Evolutionary conservation across 1,284 basidiomycete genomes (phyloP).

Genomic region (Cutaneotrichosporon dermatis): DNA sequence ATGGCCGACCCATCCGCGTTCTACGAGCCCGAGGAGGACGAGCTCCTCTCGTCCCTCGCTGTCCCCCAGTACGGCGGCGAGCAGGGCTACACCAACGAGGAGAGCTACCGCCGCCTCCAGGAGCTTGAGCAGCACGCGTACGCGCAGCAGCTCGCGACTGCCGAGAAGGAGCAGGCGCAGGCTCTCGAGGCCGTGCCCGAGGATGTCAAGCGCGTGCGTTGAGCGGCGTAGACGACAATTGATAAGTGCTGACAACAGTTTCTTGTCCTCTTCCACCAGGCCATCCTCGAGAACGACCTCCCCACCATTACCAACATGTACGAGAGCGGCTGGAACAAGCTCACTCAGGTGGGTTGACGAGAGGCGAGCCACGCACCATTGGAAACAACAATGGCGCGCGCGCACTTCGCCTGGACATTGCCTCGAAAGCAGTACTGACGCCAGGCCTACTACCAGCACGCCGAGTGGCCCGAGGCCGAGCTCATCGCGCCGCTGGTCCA

Average conservation of each 20-base stretch:
- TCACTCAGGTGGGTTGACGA: slow-evolving; percentile 55
- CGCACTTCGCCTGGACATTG: too few relatives aligned
- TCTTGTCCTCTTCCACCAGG: slow-evolving; percentile 82
- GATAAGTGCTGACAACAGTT: slow-evolving; percentile 56
- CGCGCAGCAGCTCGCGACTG: slow-evolving; percentile 34
- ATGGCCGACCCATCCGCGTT: slow-evolving; percentile 48
- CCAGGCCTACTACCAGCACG: slow-evolving; percentile 91
- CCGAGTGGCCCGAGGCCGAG: slow-evolving; percentile 97
- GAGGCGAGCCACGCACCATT: too few relatives aligned
- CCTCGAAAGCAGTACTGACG: background rate
- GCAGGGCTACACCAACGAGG: slow-evolving; percentile 30
- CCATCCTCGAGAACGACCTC: slow-evolving; percentile 73
- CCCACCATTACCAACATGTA: slow-evolving; percentile 85
- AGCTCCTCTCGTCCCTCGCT: slow-evolving; percentile 43
- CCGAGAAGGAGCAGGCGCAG: slow-evolving; percentile 34
- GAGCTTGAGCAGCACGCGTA: slow-evolving; percentile 42
- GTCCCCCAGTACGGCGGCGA: slow-evolving; percentile 31
- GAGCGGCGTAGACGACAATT: slow-evolving; percentile 55
- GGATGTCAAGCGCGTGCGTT: slow-evolving; percentile 48
- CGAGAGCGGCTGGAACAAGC: slow-evolving; percentile 92
- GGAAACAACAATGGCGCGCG: too few relatives aligned
- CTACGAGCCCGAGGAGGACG: slow-evolving; percentile 48
- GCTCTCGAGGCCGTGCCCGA: slow-evolving; percentile 45
- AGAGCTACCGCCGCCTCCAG: slow-evolving; percentile 39
- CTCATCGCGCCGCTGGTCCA: slow-evolving; percentile 88